A percentile compares a stretch with the other conserved stretches of the same genome.
Conservation (phyloP, 1,284 basidiomycete genomes). For the Puccinia brachypodii region DNA sequence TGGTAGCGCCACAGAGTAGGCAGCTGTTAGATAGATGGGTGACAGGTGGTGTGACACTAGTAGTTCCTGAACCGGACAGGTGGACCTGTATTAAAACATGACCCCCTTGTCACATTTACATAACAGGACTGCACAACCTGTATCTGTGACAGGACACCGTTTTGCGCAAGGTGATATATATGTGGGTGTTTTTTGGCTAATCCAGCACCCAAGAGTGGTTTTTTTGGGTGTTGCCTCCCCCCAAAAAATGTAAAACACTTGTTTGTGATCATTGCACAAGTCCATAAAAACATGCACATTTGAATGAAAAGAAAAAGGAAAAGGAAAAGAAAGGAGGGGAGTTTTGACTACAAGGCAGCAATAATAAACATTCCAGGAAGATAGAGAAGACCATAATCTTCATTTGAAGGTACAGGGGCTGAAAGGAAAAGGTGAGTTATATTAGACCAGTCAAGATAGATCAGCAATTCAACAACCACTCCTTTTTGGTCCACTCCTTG, state of each 20-base stretch:
- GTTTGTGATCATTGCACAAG: too few species aligned
- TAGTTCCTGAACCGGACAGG: not conserved
- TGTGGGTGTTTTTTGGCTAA: too few species aligned
- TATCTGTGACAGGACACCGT: too few species aligned
- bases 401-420: constrained; percentile 13
- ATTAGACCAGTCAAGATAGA: constrained; percentile 41
- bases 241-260: too few species aligned
- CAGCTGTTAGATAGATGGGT: not conserved
- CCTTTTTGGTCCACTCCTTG: not conserved
- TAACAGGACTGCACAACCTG: not conserved
- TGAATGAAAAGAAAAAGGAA: not conserved
- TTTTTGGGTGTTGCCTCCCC: too few species aligned
- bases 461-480: constrained; percentile 1
- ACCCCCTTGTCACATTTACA: not conserved
- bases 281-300: not conserved
- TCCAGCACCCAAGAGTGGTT: too few species aligned
- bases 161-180: too few species aligned
- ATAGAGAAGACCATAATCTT: constrained; percentile 32
- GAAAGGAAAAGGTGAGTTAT: constrained; percentile 44
- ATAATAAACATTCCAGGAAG: constrained; percentile 40
- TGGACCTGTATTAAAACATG: not conserved
- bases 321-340: not conserved
- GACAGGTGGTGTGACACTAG: not conserved
- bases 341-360: not conserved
- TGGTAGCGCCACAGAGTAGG: too few species aligned